A percentile compares a stretch with the other conserved stretches of the same genome.
Evolutionary conservation across 352 stramenopile species (phyloP).

Genomic region (Elongisporangium anandrum): DNA sequence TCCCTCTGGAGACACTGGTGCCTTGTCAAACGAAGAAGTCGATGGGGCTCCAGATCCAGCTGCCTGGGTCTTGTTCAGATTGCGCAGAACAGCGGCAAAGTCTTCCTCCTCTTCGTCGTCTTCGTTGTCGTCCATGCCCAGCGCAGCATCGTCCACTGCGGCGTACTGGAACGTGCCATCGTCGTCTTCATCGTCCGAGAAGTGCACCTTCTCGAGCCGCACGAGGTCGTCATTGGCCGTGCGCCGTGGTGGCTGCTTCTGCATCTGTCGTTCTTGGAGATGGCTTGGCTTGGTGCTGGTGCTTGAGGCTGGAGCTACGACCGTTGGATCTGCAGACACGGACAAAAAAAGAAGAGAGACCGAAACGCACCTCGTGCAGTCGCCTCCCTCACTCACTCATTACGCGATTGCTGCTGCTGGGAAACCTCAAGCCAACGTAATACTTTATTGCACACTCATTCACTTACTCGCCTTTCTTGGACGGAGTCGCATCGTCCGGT

Average conservation of each 20-base stretch:
- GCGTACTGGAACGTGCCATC: slow-evolving; percentile 81
- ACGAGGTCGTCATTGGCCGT: slow-evolving; percentile 64
- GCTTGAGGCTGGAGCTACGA: background rate
- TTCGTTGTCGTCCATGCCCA: slow-evolving; percentile 61
- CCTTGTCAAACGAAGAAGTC: too few relatives aligned
- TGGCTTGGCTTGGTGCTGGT: background rate
- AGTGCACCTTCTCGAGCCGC: slow-evolving; percentile 81
- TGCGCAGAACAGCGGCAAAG: slow-evolving; percentile 77
- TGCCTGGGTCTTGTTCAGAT: slow-evolving; percentile 61
- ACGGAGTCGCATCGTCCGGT: too few relatives aligned
- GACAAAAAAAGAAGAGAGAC: background rate
- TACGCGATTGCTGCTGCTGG: too few relatives aligned
- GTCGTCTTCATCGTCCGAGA: slow-evolving; percentile 85
- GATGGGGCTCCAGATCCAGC: too few relatives aligned
- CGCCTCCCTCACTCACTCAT: too few relatives aligned
- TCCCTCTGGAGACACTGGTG: slow-evolving; percentile 10
- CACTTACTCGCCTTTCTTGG: too few relatives aligned
- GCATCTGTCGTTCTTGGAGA: background rate
- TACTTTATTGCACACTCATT: too few relatives aligned
- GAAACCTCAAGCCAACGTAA: too few relatives aligned
- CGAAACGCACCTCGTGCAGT: background rate
- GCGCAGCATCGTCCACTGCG: slow-evolving; percentile 53
- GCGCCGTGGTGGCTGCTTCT: slow-evolving; percentile 7
- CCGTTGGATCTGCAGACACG: background rate
- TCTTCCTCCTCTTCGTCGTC: slow-evolving; percentile 88